Evolutionary conservation across 805 yeast species (phyloP), one percentile per base, ranked within the genome.

Genomic region (Ascoidea rubescens): DNA sequence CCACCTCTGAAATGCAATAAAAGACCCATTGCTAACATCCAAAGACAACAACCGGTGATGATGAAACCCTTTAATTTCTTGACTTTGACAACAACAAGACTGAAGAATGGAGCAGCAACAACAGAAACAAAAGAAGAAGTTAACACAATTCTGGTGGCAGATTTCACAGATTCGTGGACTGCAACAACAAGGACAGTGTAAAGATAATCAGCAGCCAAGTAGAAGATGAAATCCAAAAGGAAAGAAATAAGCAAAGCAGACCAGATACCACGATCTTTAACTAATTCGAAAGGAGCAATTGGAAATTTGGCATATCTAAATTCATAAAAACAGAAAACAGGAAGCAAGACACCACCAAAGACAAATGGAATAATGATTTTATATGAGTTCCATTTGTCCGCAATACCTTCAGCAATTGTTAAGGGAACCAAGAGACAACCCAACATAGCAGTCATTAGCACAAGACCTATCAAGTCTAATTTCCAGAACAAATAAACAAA

Each of bases 191-290:
- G 68, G 28, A 83, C 82, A 0, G 89, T 74, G 65, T 80, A 84
- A 64, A 85, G 63, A 64, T 74, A 85, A 58, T 80, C 85, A 55
- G 79, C 78, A 50, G 83, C 87, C 82, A 83, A 77, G 64, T 79
- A 75, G 75, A 77, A 82, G 51, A 80, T 69, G 60, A 80, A 74
- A 66, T 82, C 76, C 54, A 82, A 70, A 55, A 83, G 65, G 53
- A 82, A 64, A 2, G 78, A 82, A 55, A 83, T 72, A 33, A 71
- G 60, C 53, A 82, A 60, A n/a, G 90, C 84, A 12, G 87, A 69
- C 84, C 87, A 82, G 37, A 84, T 81, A 55, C 84, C 86, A 58
- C 88, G 76, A 64, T 85, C 86, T 54, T 70, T 77, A 60, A 85
- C 62, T 55, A 82, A 69, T 12, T 69, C 64, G 57, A 70, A 68